These are phyloP conservation scores for Mycocentrospora acerina DNA, from an alignment of 2,329 filamentous ascomycete genomes.

Conservation along the genomic window DNA sequence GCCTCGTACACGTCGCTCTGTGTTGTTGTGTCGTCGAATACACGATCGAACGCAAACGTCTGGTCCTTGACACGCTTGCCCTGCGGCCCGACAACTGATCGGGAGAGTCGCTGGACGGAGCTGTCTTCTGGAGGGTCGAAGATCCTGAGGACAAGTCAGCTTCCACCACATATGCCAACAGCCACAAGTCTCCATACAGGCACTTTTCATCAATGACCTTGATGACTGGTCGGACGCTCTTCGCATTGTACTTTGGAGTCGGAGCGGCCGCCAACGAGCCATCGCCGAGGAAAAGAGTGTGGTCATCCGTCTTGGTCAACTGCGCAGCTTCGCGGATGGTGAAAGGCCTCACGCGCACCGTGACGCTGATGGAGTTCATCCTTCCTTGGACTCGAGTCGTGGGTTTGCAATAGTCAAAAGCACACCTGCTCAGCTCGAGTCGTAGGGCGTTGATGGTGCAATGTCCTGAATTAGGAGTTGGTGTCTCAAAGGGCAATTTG, in stretches of 20 bases:
- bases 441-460: slow-evolving; percentile 43
- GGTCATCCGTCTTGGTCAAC: slow-evolving; percentile 76
- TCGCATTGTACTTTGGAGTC: slow-evolving; percentile 78
- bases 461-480: too few species aligned
- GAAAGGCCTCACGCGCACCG: slow-evolving; percentile 65
- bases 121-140: slow-evolving; percentile 97
- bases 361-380: slow-evolving; percentile 54
- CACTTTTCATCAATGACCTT: slow-evolving; percentile 97
- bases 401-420: too few species aligned
- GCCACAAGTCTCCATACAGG: slow-evolving; percentile 62
- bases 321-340: slow-evolving; percentile 93
- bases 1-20: slow-evolving; percentile 95
- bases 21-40: slow-evolving; percentile 93
- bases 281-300: slow-evolving; percentile 90
- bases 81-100: slow-evolving; percentile 68
- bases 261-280: slow-evolving; percentile 88
- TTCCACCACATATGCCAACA: slow-evolving; percentile 1
- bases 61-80: slow-evolving; percentile 97
- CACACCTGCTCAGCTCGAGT: too few species aligned
- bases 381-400: too few species aligned
- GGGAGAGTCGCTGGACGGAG: slow-evolving; percentile 82
- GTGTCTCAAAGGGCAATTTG: too few species aligned
- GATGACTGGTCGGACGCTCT: slow-evolving; percentile 86
- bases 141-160: slow-evolving; percentile 60
- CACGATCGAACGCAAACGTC: slow-evolving; percentile 92